These are phyloP conservation scores for Reutealis trisperma DNA, from an alignment of 345 rosid species.

Conservation along the genomic window DNA sequence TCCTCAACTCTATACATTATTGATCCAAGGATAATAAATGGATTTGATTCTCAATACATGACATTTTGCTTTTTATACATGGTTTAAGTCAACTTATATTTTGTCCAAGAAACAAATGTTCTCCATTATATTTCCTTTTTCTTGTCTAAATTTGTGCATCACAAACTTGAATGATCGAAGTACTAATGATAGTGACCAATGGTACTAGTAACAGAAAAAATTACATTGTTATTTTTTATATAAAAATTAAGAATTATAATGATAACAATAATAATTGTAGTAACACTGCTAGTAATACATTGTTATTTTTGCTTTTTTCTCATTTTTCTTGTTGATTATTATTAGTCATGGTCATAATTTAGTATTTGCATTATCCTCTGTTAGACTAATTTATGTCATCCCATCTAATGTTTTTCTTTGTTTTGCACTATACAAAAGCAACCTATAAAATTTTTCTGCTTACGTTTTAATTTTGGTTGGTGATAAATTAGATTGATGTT, in stretches of 20 bases:
- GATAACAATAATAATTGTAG: neutral
- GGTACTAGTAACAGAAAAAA: neutral
- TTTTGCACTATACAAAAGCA: neutral
- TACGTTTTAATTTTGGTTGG: neutral
- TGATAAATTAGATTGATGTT: neutral
- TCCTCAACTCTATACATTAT: conserved; percentile 11
- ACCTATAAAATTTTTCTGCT: neutral
- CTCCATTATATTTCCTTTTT: neutral
- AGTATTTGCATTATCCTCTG: neutral
- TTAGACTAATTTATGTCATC: neutral
- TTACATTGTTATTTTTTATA: neutral
- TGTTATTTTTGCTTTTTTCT: neutral
- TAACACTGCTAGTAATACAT: neutral
- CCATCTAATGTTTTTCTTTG: neutral
- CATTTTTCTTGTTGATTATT: neutral
- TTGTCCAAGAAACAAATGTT: neutral
- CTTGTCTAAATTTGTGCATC: neutral
- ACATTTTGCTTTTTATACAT: neutral
- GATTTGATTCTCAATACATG: neutral
- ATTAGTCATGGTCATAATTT: neutral
- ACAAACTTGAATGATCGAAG: neutral
- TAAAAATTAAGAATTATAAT: neutral
- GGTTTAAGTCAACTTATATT: neutral
- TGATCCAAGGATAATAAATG: conserved; percentile 4
- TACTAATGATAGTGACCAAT: neutral